A percentile compares a stretch with the other conserved stretches of the same genome.
Evolutionary conservation across 208 protist species (phyloP).

Genomic region (Trypanosomatidae sp.): DNA sequence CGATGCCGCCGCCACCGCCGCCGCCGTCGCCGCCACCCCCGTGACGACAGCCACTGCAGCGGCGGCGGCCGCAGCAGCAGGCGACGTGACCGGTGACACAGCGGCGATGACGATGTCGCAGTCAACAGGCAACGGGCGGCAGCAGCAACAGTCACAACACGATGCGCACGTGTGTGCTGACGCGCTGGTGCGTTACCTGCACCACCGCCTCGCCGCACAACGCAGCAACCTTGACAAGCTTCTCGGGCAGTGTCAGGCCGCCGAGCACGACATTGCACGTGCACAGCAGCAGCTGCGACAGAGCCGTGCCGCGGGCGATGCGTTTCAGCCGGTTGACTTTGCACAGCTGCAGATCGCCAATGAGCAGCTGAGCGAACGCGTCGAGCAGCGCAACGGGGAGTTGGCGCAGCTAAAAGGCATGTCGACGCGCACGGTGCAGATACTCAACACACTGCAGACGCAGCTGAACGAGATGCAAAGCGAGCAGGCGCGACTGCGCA

Average conservation of each 20-base stretch:
- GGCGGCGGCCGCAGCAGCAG: no score
- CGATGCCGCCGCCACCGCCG: no score
- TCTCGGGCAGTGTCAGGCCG: slow-evolving; percentile 51
- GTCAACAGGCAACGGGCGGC: neutral
- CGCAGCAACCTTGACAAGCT: slow-evolving; percentile 82
- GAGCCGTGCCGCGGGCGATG: slow-evolving; percentile 83
- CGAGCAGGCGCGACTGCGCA: slow-evolving; percentile 73
- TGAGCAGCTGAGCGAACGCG: slow-evolving; percentile 90
- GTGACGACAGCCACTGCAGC: no score
- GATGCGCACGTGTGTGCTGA: slow-evolving; percentile 32
- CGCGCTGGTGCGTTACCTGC: slow-evolving; percentile 77
- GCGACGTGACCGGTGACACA: no score
- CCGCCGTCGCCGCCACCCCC: no score
- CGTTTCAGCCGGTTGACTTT: slow-evolving; percentile 91
- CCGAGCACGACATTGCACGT: slow-evolving; percentile 70
- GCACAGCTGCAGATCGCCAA: slow-evolving; percentile 95
- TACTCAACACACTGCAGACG: slow-evolving; percentile 83
- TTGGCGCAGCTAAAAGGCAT: slow-evolving; percentile 90
- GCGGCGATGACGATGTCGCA: slow-evolving; percentile 5
- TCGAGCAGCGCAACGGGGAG: slow-evolving; percentile 91
- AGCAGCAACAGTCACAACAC: neutral
- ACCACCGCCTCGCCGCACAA: slow-evolving; percentile 45
- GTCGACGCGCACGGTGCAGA: slow-evolving; percentile 89
- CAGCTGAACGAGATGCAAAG: slow-evolving; percentile 67
- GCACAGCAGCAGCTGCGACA: slow-evolving; percentile 79